These are phyloP conservation scores for Wallacemonas sp. DNA, from an alignment of 208 protist species.

Conservation along the genomic window DNA sequence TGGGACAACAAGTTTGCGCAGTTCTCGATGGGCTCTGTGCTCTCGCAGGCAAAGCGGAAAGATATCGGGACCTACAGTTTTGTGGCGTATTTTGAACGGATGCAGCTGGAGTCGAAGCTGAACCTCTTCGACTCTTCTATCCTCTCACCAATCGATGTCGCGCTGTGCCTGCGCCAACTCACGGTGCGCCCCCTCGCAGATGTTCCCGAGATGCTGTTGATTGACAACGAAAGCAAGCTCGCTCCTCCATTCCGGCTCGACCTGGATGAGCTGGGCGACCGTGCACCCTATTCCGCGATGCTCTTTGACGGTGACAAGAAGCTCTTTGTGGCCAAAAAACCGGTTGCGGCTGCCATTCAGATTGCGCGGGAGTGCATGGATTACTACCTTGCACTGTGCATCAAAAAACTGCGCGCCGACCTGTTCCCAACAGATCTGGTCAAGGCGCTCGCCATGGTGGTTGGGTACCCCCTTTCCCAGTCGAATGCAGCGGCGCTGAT, in stretches of 20 bases:
- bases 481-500: slow-evolving; percentile 3
- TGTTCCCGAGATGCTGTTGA: slow-evolving; percentile 51
- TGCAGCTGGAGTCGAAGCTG: slow-evolving; percentile 75
- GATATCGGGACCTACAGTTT: slow-evolving; percentile 55
- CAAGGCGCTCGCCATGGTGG: slow-evolving; percentile 42
- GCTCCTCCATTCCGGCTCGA: slow-evolving; percentile 43
- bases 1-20: slow-evolving; percentile 81
- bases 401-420: slow-evolving; percentile 73
- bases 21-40: slow-evolving; percentile 50
- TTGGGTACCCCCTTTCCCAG: slow-evolving; percentile 58
- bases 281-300: slow-evolving; percentile 52
- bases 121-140: slow-evolving; percentile 76
- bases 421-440: slow-evolving; percentile 70
- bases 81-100: slow-evolving; percentile 80
- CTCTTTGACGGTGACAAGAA: slow-evolving; percentile 88
- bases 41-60: slow-evolving; percentile 41
- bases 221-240: slow-evolving; percentile 61
- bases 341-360: slow-evolving; percentile 49
- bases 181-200: slow-evolving; percentile 53
- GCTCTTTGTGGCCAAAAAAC: slow-evolving; percentile 59
- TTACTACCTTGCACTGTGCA: slow-evolving; percentile 81
- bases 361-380: slow-evolving; percentile 81
- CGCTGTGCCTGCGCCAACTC: slow-evolving; percentile 76
- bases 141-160: slow-evolving; percentile 66
- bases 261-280: slow-evolving; percentile 36